Evolutionary conservation across 768 basidiomycete genomes (phyloP), one percentile per base, ranked within the genome.

Genomic region (Tricholoma bakamatsutake): DNA sequence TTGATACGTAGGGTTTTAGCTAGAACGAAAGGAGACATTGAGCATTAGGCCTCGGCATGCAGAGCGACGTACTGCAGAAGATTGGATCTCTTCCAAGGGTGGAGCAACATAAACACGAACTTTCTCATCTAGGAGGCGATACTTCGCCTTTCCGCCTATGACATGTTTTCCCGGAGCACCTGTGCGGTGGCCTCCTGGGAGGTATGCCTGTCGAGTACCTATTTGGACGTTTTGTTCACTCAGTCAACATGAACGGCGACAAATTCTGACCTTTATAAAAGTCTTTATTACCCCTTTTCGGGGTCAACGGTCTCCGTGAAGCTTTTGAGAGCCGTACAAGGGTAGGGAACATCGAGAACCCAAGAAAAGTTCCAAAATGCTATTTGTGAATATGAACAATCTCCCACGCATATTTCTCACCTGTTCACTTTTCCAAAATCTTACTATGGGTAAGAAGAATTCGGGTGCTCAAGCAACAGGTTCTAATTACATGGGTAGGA

Each of bases 241-340:
- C 47, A 18, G 13, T 30, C 34, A 46, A 46, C 33, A 21, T 34
- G 39, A 31, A 53, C 43, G 18, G 30, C 21, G n/a, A 15, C 6
- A 34, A 33, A 56, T 35, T 59, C 71, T n/a, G 6, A 88, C 96
- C 96, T 72, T 98, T 98, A 79, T 97, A 98, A 68, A 79, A 98
- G 66, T 99, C 93, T 65, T 98, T 98, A 75, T 97, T 97, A 13
- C 83, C 96, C 47, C 85, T 74, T 69, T 98, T 98, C 0, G 90
- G 77, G 0, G 88, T 93, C 50, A 98, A 75, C 2, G 93, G 82
- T 24, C 83, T 76, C 54, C 96, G 78, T 0, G 90, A 92, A 18
- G 94, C 94, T 66, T 93, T 95, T 31, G 89, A 90, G 2, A 86
- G 74, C 54, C 82, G 75, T n/a, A 73, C 76, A 13, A 80, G 67